These are phyloP conservation scores for Backusella tarrabulga DNA, from an alignment of 192 early-diverging fungal species.

Conservation along the genomic window DNA sequence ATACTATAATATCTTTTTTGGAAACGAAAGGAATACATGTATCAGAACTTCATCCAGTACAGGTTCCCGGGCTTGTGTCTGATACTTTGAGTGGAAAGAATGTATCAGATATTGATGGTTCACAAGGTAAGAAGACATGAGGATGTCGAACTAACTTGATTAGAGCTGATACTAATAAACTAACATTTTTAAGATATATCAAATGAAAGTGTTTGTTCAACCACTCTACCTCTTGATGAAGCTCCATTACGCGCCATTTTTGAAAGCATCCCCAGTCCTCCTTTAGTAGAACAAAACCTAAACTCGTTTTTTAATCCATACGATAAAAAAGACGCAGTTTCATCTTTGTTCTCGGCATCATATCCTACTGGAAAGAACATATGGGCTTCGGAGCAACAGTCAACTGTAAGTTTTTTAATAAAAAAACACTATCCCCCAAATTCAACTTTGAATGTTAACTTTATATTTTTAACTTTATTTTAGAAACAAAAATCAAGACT, in stretches of 20 bases:
- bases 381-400: background rate
- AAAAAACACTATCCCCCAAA: background rate
- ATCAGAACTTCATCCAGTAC: background rate
- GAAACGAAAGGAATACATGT: background rate
- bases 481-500: background rate
- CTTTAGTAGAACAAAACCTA: background rate
- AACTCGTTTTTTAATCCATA: background rate
- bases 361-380: constrained; percentile 5
- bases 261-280: constrained; percentile 3
- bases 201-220: background rate
- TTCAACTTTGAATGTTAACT: background rate
- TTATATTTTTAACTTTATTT: background rate
- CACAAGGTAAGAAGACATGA: background rate
- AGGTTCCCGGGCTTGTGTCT: background rate
- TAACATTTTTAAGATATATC: background rate
- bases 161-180: background rate
- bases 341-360: background rate
- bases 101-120: background rate
- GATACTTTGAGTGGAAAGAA: background rate
- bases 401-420: background rate
- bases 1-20: background rate
- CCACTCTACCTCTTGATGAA: background rate
- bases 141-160: too few species aligned
- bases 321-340: background rate
- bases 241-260: background rate